Evolutionary conservation across 2,329 filamentous ascomycete genomes (phyloP).

Genomic region (Helicocarpus griseus): DNA sequence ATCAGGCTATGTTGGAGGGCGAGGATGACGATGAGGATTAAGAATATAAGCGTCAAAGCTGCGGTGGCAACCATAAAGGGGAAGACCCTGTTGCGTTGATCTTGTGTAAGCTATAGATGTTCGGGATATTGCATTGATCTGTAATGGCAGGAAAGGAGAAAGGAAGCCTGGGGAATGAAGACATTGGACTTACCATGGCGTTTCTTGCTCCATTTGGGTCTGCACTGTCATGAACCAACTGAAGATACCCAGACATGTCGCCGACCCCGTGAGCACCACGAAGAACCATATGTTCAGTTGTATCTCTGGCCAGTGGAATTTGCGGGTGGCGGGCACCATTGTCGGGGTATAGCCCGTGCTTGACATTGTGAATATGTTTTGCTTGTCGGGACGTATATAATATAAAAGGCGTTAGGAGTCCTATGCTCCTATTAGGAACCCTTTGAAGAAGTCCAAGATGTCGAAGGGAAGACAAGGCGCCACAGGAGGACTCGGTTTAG

Average conservation of each 20-base stretch:
- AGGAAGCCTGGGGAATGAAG: background rate
- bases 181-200: conserved; percentile 46
- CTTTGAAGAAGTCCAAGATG: background rate
- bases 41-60: conserved; percentile 48
- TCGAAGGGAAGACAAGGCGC: no score
- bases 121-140: background rate
- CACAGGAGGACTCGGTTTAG: no score
- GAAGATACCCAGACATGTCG: conserved; percentile 50
- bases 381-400: no score
- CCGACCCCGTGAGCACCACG: conserved; percentile 49
- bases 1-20: conserved; percentile 47
- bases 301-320: conserved; percentile 56
- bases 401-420: no score
- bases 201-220: conserved; percentile 43
- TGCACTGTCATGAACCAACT: conserved; percentile 52
- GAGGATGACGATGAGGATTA: conserved; percentile 48
- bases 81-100: conserved; percentile 44
- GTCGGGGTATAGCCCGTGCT: background rate
- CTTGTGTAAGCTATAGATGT: background rate
- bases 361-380: background rate
- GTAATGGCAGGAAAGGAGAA: background rate
- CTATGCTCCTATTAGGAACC: background rate
- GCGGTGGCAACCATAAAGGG: conserved; percentile 53
- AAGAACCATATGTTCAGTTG: conserved; percentile 58
- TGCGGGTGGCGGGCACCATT: conserved; percentile 15